Evolutionary conservation across 257 asterid species (phyloP).

Genomic region (Solanum commersonii): DNA sequence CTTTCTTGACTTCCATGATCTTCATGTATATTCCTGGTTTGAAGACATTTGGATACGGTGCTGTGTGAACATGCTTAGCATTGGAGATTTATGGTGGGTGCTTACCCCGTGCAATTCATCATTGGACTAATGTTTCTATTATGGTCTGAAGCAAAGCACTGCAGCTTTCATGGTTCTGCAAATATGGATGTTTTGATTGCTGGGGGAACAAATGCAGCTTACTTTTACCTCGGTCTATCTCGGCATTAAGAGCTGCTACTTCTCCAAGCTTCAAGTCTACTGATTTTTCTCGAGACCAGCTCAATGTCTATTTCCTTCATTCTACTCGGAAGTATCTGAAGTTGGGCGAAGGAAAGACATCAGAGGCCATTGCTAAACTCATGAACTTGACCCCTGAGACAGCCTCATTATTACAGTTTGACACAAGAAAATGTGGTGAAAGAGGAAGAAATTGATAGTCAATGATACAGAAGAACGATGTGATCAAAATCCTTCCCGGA

Average conservation of each 20-base stretch:
- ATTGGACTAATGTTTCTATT: slow-evolving; percentile 32
- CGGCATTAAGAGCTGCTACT: slow-evolving; percentile 31
- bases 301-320: slow-evolving; percentile 36
- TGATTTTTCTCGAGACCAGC: slow-evolving; percentile 42
- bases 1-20: slow-evolving; percentile 31
- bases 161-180: slow-evolving; percentile 27
- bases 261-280: slow-evolving; percentile 22
- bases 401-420: slow-evolving; percentile 18
- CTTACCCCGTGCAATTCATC: slow-evolving; percentile 34
- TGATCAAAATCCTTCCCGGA: slow-evolving; percentile 57
- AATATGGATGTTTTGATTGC: slow-evolving; percentile 42
- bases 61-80: slow-evolving; percentile 23
- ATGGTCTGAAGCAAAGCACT: slow-evolving; percentile 32
- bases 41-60: slow-evolving; percentile 21
- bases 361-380: slow-evolving; percentile 47
- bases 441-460: slow-evolving; percentile 65
- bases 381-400: slow-evolving; percentile 56
- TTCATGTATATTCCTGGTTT: slow-evolving; percentile 33
- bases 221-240: slow-evolving; percentile 37
- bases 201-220: slow-evolving; percentile 39
- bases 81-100: slow-evolving; percentile 31
- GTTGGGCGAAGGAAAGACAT: slow-evolving; percentile 35
- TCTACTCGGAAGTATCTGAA: slow-evolving; percentile 32
- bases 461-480: slow-evolving; percentile 54
- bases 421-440: slow-evolving; percentile 28